Evolutionary conservation across 306 rosid genomes (phyloP).

Genomic region (Vigna unguiculata): DNA sequence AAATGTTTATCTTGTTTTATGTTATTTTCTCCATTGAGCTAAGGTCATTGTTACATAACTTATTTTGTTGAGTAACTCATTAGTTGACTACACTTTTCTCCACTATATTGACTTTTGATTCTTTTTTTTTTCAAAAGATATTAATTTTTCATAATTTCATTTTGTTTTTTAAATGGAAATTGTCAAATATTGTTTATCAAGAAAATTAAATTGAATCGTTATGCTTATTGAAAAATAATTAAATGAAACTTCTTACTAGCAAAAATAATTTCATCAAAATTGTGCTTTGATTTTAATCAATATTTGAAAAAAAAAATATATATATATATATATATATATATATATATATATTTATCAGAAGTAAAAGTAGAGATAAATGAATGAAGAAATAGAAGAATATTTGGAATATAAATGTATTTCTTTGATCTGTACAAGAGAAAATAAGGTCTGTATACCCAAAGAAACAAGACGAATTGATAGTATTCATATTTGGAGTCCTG

Average conservation of each 20-base stretch:
- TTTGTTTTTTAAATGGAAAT: background rate
- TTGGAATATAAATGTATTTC: no score
- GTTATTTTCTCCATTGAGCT: background rate
- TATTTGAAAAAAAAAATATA: no score
- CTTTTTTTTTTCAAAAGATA: background rate
- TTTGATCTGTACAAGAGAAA: no score
- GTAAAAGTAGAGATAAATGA: no score
- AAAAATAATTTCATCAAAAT: no score
- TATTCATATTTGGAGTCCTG: no score
- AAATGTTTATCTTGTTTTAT: background rate
- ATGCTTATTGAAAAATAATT: background rate
- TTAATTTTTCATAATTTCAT: background rate
- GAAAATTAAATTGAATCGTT: background rate
- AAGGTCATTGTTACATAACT: background rate
- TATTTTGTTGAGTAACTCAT: background rate
- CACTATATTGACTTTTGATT: background rate
- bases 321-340: no score
- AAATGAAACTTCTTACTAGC: background rate
- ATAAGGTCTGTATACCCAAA: no score
- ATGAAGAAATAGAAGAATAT: no score
- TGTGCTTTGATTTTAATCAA: no score
- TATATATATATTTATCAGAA: no score
- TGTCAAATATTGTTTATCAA: background rate
- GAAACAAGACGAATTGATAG: no score
- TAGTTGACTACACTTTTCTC: background rate